A percentile compares a stretch with the other conserved stretches of the same genome.
Conservation (phyloP, 2,329 filamentous ascomycete species). For the Curvularia sp. region DNA sequence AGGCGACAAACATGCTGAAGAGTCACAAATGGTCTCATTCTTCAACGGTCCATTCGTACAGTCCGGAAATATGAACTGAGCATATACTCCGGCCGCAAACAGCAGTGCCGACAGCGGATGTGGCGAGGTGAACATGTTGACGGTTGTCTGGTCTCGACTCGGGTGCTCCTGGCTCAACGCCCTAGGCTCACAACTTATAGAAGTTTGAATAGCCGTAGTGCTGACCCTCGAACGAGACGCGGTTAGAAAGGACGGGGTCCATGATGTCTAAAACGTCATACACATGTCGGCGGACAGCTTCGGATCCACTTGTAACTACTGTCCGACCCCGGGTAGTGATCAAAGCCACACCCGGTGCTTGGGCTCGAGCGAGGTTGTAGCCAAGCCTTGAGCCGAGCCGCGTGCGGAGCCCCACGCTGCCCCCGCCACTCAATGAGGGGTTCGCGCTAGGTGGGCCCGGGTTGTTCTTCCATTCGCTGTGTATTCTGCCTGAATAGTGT, state of each 20-base stretch:
- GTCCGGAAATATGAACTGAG: constrained; percentile 55
- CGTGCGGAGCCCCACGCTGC: constrained; percentile 27
- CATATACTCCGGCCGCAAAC: constrained; percentile 26
- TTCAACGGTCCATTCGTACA: constrained; percentile 60
- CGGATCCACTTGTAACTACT: constrained; percentile 10
- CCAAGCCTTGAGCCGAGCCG: constrained; percentile 21
- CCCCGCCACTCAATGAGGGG: constrained; percentile 22
- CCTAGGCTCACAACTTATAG: constrained; percentile 20
- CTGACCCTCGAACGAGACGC: not conserved
- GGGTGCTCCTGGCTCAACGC: not conserved
- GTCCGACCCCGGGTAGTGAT: constrained; percentile 11
- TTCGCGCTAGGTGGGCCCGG: constrained; percentile 15
- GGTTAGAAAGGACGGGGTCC: constrained; percentile 11
- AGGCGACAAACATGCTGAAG: constrained; percentile 42
- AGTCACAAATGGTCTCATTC: constrained; percentile 61
- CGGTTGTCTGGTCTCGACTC: not conserved
- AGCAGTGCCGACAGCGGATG: constrained; percentile 18
- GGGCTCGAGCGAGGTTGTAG: constrained; percentile 3
- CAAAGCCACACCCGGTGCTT: constrained; percentile 24
- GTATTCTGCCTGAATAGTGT: constrained; percentile 34
- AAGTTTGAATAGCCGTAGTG: constrained; percentile 29
- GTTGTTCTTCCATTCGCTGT: constrained; percentile 17
- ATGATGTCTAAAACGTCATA: constrained; percentile 26
- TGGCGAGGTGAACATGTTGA: constrained; percentile 22
- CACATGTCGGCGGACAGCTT: constrained; percentile 10